Conservation (phyloP, 306 rosid genomes). For the Vigna trinervia region DNA sequence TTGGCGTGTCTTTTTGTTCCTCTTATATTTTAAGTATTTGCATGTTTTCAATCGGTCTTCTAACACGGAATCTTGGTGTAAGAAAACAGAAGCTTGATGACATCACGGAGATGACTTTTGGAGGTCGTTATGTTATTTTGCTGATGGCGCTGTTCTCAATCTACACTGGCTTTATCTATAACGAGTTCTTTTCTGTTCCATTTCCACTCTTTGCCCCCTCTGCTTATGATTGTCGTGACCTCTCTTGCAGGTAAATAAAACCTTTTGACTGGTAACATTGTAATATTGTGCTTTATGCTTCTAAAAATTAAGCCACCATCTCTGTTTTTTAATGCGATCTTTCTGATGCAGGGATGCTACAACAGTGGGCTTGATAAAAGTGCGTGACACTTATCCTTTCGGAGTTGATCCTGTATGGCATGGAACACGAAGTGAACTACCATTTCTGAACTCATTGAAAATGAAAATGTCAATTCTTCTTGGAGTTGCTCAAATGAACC, state of each 20-base stretch:
- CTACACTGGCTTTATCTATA: conserved; percentile 94
- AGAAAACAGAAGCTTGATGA: conserved; percentile 93
- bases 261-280: conserved; percentile 33
- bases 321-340: conserved; percentile 22
- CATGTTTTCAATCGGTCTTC: conserved; percentile 11
- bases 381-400: conserved; percentile 84
- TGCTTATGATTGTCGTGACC: conserved; percentile 88
- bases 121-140: conserved; percentile 93
- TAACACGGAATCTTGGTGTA: conserved; percentile 34
- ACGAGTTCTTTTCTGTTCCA: conserved; percentile 95
- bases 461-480: conserved; percentile 98
- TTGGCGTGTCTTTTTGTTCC: conserved; percentile 4
- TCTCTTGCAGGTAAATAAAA: conserved; percentile 79
- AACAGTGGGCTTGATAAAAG: conserved; percentile 82
- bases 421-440: conserved; percentile 92
- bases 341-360: conserved; percentile 72
- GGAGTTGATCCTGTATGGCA: conserved; percentile 99
- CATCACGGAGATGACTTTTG: conserved; percentile 94
- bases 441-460: conserved; percentile 95
- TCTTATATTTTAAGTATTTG: background rate
- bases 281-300: conserved; percentile 31
- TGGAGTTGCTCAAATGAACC: conserved; percentile 98
- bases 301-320: conserved; percentile 24
- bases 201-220: conserved; percentile 86
- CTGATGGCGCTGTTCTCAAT: conserved; percentile 94